phyloP scores from a whole-genome alignment of 495 filamentous ascomycete genomes.

The Xylaria flabelliformis region DNA sequence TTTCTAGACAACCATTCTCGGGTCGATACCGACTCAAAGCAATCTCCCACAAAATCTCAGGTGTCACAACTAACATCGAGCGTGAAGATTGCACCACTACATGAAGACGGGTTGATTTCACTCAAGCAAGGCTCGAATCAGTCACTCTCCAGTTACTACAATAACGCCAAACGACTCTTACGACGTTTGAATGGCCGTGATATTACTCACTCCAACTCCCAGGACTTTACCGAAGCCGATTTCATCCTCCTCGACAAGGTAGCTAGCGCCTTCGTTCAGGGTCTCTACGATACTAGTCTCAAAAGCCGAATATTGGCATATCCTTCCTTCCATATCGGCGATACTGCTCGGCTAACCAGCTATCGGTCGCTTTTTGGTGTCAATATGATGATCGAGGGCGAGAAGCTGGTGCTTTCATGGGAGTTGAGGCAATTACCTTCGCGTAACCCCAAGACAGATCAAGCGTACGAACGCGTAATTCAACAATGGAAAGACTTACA shows the following conservation, averaged over 20 bases:
- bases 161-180: conserved; percentile 52
- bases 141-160: conserved; percentile 49
- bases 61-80: not conserved
- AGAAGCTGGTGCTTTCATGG: conserved; percentile 52
- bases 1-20: not conserved
- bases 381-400: conserved; percentile 58
- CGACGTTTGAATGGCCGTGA: conserved; percentile 54
- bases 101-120: conserved; percentile 41
- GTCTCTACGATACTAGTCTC: conserved; percentile 51
- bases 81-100: not conserved
- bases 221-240: conserved; percentile 46
- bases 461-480: conserved; percentile 40
- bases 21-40: not conserved
- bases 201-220: conserved; percentile 46
- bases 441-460: conserved; percentile 42
- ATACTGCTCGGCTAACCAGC: conserved; percentile 32
- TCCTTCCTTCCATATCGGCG: conserved; percentile 44
- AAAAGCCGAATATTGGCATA: conserved; percentile 46
- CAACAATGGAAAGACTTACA: conserved; percentile 51
- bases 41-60: not conserved
- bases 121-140: conserved; percentile 48
- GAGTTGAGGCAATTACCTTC: conserved; percentile 47
- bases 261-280: conserved; percentile 54
- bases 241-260: conserved; percentile 54
- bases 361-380: conserved; percentile 54